phyloP scores from a whole-genome alignment of 2,329 filamentous ascomycete species.

The Trichophyton simii region DNA sequence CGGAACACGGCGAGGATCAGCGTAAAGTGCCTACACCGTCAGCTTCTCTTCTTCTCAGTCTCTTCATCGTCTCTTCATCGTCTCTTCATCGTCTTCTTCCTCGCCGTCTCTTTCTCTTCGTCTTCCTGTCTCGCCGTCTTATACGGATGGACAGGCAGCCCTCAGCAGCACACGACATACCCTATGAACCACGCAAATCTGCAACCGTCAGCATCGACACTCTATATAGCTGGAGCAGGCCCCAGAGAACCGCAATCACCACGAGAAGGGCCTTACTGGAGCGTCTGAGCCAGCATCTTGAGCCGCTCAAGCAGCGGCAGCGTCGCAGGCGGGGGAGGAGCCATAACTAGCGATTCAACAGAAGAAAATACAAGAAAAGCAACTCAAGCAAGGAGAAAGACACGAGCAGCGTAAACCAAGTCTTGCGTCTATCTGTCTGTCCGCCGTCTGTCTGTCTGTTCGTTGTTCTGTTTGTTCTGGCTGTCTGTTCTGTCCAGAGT shows the following conservation, averaged over 20 bases:
- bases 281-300: constrained; percentile 66
- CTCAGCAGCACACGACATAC: constrained; percentile 42
- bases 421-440: neutral
- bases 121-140: too few species aligned
- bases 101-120: too few species aligned
- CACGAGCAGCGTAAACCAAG: neutral
- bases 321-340: constrained; percentile 58
- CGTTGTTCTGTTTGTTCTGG: too few species aligned
- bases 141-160: neutral
- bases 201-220: neutral
- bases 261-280: constrained; percentile 55
- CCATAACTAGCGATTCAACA: constrained; percentile 38
- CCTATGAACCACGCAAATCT: constrained; percentile 63
- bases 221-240: neutral
- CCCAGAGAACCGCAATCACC: neutral
- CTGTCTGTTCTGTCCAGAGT: too few species aligned
- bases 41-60: neutral
- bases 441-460: too few species aligned
- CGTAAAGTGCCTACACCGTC: constrained; percentile 57
- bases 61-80: too few species aligned
- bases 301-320: constrained; percentile 64
- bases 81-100: too few species aligned
- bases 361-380: constrained; percentile 1
- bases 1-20: constrained; percentile 72
- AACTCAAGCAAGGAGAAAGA: neutral